Evolutionary conservation across 257 asterid genomes (phyloP).

Genomic region (Pogostemon cablin): DNA sequence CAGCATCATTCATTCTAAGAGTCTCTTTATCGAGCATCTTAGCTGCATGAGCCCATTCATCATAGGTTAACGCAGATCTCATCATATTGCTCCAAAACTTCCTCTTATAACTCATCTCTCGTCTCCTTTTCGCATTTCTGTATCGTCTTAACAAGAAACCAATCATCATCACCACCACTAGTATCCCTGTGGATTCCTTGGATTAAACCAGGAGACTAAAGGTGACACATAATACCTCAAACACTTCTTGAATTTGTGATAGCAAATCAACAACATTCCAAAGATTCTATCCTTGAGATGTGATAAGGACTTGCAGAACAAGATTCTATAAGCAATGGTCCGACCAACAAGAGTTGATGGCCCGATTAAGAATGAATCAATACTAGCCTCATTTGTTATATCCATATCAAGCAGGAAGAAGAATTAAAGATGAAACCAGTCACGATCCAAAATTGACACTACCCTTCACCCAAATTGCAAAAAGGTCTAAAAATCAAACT

Average conservation of each 20-base stretch:
- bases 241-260: slow-evolving; percentile 39
- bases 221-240: slow-evolving; percentile 46
- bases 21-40: slow-evolving; percentile 81
- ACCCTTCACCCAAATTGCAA: slow-evolving; percentile 23
- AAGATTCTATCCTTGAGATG: slow-evolving; percentile 60
- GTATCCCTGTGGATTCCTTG: slow-evolving; percentile 82
- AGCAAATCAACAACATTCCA: slow-evolving; percentile 26
- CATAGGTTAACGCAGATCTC: slow-evolving; percentile 77
- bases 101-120: slow-evolving; percentile 78
- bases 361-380: slow-evolving; percentile 80
- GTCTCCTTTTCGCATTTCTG: slow-evolving; percentile 65
- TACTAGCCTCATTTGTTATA: slow-evolving; percentile 81
- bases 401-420: slow-evolving; percentile 48
- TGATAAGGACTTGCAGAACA: slow-evolving; percentile 75
- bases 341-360: slow-evolving; percentile 80
- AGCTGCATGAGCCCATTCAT: slow-evolving; percentile 97
- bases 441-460: slow-evolving; percentile 26
- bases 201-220: slow-evolving; percentile 70
- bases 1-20: slow-evolving; percentile 55
- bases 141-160: slow-evolving; percentile 70
- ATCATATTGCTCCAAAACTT: slow-evolving; percentile 93
- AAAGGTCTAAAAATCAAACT: slow-evolving; percentile 29
- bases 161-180: slow-evolving; percentile 55
- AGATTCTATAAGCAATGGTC: slow-evolving; percentile 68
- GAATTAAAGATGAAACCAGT: not conserved